These are phyloP conservation scores for Artemisia tridentata DNA, from an alignment of 129 eudicot genomes.

Conservation along the genomic window DNA sequence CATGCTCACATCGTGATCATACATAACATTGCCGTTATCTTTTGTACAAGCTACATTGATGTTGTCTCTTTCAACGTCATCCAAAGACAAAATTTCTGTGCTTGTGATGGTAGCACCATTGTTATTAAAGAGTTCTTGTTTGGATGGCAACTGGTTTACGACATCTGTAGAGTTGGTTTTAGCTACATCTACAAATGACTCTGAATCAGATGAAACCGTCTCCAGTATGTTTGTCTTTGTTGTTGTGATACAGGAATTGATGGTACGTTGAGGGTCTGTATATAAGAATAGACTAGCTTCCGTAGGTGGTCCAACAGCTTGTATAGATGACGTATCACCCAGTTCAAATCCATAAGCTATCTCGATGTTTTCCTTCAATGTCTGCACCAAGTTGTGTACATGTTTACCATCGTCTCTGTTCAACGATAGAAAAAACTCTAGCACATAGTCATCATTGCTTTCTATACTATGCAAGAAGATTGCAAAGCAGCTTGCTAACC, in stretches of 20 bases:
- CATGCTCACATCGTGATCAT: conserved; percentile 3
- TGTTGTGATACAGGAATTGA: neutral
- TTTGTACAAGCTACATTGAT: neutral
- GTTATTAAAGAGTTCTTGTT: neutral
- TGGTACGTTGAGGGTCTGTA: neutral
- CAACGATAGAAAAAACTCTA: conserved; percentile 11
- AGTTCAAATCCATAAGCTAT: conserved; percentile 15
- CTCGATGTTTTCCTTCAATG: conserved; percentile 6
- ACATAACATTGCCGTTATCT: neutral
- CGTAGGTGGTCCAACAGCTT: conserved; percentile 1
- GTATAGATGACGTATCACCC: conserved; percentile 8
- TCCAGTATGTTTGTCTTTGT: neutral
- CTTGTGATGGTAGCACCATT: neutral
- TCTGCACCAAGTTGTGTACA: conserved; percentile 7
- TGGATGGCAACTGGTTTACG: neutral
- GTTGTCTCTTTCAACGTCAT: neutral
- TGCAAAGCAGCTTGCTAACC: conserved; percentile 6
- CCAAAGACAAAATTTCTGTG: neutral
- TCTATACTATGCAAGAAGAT: conserved; percentile 8
- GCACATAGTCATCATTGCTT: conserved; percentile 11
- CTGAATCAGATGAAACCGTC: neutral
- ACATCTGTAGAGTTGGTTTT: neutral
- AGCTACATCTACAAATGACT: neutral
- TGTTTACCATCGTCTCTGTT: neutral
- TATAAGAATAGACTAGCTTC: neutral